These are phyloP conservation scores for Pseudogymnoascus sp. DNA, from an alignment of 2,329 filamentous ascomycete species.

Conservation along the genomic window DNA sequence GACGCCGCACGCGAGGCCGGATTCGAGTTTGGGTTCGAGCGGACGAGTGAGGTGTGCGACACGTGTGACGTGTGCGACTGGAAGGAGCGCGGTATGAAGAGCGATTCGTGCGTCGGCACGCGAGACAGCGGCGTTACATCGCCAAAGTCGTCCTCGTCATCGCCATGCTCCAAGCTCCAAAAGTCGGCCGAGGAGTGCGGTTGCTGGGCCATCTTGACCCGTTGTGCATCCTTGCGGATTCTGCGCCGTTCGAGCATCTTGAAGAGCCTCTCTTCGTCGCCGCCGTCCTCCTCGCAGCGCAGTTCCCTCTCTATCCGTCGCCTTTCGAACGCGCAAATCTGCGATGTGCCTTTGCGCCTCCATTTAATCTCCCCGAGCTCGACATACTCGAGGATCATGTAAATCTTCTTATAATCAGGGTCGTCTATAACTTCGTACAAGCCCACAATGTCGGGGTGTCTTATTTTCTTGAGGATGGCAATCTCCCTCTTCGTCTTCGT, in stretches of 20 bases:
- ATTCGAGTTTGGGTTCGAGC: slow-evolving; percentile 25
- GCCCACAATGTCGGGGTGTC: slow-evolving; percentile 93
- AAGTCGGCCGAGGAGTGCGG: slow-evolving; percentile 45
- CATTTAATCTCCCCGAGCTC: slow-evolving; percentile 90
- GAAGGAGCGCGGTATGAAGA: slow-evolving; percentile 7
- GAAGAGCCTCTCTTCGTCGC: slow-evolving; percentile 51
- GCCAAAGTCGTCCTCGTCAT: slow-evolving; percentile 34
- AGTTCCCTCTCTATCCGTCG: slow-evolving; percentile 68
- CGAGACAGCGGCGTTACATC: slow-evolving; percentile 27
- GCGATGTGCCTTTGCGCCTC: slow-evolving; percentile 78
- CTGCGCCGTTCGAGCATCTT: slow-evolving; percentile 52
- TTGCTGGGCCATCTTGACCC: slow-evolving; percentile 43
- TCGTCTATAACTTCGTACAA: slow-evolving; percentile 97
- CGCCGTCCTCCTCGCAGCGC: slow-evolving; percentile 47
- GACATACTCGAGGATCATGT: slow-evolving; percentile 93
- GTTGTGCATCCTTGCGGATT: slow-evolving; percentile 48
- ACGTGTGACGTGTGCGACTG: slow-evolving; percentile 16
- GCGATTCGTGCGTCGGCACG: slow-evolving; percentile 23
- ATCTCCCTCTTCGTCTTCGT: slow-evolving; percentile 93
- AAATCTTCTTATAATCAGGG: slow-evolving; percentile 92
- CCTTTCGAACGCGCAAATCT: slow-evolving; percentile 77
- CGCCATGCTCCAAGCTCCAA: slow-evolving; percentile 81
- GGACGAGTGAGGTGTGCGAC: slow-evolving; percentile 17
- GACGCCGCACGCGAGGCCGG: slow-evolving; percentile 23
- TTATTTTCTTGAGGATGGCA: slow-evolving; percentile 95